Percentiles rank a stretch among this genome's conserved stretches.
Evolutionary conservation across 805 yeast genomes (phyloP).

Genomic region (Ascoidea tarda): DNA sequence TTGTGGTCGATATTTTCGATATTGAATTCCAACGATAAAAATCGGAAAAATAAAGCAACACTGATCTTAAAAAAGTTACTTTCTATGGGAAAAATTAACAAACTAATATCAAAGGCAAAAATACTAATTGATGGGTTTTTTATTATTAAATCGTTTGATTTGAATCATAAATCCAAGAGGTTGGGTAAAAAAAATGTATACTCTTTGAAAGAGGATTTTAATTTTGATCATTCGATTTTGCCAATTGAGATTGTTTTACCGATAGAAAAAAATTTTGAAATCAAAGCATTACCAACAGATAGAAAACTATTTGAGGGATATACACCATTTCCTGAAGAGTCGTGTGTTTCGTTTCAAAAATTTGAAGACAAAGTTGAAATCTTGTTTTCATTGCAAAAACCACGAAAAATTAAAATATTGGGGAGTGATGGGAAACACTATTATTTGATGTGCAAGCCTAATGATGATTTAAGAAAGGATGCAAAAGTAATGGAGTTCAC

Average conservation of each 20-base stretch:
- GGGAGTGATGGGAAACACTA: conserved; percentile 74
- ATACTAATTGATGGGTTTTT: conserved; percentile 4
- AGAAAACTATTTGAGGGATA: conserved; percentile 29
- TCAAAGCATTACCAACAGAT: conserved; percentile 39
- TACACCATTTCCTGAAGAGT: conserved; percentile 12
- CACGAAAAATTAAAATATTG: conserved; percentile 56
- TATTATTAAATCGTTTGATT: conserved; percentile 5
- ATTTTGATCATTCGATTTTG: conserved; percentile 24
- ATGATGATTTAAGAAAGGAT: conserved; percentile 91
- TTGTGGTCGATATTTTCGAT: conserved; percentile 78
- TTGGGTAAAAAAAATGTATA: conserved; percentile 8
- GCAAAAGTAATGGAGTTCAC: conserved; percentile 90
- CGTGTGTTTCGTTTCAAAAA: conserved; percentile 36
- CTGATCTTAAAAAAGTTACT: conserved; percentile 23
- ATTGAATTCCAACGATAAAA: conserved; percentile 37
- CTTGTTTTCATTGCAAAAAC: conserved; percentile 75
- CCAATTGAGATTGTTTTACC: conserved; percentile 60
- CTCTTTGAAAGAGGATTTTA: conserved; percentile 25
- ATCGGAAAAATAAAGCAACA: conserved; percentile 31
- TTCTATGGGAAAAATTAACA: background rate
- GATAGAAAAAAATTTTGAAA: conserved; percentile 52
- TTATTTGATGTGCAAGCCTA: conserved; percentile 65
- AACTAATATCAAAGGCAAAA: conserved; percentile 2
- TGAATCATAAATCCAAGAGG: conserved; percentile 2
- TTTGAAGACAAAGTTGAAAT: conserved; percentile 60